Evolutionary conservation across 495 filamentous ascomycete genomes (phyloP).

Genomic region (Aspergillus indologenus): DNA sequence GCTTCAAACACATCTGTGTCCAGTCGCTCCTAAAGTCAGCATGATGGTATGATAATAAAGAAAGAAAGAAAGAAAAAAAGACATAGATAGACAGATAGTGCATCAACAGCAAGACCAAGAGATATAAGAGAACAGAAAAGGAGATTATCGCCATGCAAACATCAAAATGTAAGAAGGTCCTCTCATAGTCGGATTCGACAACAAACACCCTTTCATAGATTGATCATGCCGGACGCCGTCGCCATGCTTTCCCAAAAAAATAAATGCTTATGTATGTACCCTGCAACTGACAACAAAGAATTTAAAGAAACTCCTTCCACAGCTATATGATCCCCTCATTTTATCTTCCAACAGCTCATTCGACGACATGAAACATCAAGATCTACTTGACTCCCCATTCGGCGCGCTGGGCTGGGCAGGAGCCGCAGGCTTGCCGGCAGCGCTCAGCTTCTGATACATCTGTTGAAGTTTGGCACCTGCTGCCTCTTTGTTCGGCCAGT

Average conservation of each 20-base stretch:
- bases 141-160: conserved; percentile 25
- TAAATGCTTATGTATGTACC: conserved; percentile 26
- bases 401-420: conserved; percentile 19
- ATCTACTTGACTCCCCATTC: conserved; percentile 27
- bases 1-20: conserved; percentile 2
- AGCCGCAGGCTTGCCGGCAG: conserved; percentile 28
- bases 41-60: not conserved
- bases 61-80: not conserved
- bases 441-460: conserved; percentile 49
- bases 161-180: conserved; percentile 18
- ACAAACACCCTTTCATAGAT: conserved; percentile 17
- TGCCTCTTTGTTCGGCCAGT: conserved; percentile 51
- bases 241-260: conserved; percentile 35
- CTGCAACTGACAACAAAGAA: conserved; percentile 20
- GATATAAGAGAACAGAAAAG: conserved; percentile 10
- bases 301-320: conserved; percentile 9
- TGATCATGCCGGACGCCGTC: conserved; percentile 30
- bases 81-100: conserved; percentile 1
- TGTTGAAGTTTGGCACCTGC: conserved; percentile 42
- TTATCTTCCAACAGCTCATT: not conserved
- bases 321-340: not conserved
- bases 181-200: conserved; percentile 12
- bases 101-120: conserved; percentile 12
- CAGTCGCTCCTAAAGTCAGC: conserved; percentile 11
- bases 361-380: conserved; percentile 12